phyloP scores from a whole-genome alignment of 352 stramenopile genomes.

The Globisporangium mamillatum region DNA sequence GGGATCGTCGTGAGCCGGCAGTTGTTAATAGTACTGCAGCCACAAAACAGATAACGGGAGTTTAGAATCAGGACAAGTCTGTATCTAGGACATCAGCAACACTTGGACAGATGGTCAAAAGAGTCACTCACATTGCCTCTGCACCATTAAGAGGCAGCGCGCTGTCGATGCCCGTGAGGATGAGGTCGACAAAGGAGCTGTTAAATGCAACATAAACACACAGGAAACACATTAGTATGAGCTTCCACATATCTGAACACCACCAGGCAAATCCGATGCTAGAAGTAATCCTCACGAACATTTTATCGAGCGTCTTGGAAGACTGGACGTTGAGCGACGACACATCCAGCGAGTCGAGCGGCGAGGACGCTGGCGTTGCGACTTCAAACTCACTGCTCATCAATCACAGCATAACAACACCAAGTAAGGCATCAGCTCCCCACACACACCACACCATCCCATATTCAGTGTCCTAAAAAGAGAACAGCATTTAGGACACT shows the following conservation, averaged over 20 bases:
- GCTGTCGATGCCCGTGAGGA: slow-evolving; percentile 43
- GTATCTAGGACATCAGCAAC: background rate
- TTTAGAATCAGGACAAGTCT: background rate
- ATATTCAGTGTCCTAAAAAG: background rate
- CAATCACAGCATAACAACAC: background rate
- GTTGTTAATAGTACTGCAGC: slow-evolving; percentile 57
- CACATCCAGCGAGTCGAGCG: slow-evolving; percentile 49
- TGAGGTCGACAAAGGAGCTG: slow-evolving; percentile 38
- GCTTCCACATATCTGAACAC: background rate
- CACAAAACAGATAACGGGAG: slow-evolving; percentile 1
- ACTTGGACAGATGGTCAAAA: background rate
- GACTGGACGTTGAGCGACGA: slow-evolving; percentile 71
- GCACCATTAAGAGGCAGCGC: slow-evolving; percentile 52
- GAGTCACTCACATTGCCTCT: slow-evolving; percentile 44
- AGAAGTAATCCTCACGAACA: slow-evolving; percentile 19
- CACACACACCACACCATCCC: too few species aligned
- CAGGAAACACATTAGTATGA: background rate
- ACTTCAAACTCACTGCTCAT: slow-evolving; percentile 38
- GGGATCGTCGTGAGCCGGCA: slow-evolving; percentile 66
- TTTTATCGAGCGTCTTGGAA: slow-evolving; percentile 34
- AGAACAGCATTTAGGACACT: slow-evolving; percentile 2
- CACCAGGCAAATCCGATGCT: too few species aligned
- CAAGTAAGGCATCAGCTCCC: too few species aligned
- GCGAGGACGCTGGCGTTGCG: slow-evolving; percentile 27
- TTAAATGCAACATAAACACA: background rate